Evolutionary conservation across 1,139 yeast species (phyloP), one percentile per base, ranked within the genome.

Genomic region (Torulaspora pretoriensis): DNA sequence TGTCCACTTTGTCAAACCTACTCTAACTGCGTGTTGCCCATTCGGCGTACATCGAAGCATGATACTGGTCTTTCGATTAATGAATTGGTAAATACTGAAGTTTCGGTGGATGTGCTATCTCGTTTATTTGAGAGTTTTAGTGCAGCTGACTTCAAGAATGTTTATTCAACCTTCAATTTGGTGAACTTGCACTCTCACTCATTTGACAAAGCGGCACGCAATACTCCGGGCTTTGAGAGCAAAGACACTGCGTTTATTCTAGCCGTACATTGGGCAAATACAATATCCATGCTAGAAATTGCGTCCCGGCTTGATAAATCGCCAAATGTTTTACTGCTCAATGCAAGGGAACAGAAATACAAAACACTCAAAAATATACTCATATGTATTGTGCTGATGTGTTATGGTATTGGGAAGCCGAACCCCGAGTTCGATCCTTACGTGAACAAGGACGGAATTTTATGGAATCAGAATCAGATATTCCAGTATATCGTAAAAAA

Each of bases 1-100:
- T 83, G 90, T 63, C 89, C 90, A 0, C 68, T 83, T 38, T 83
- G 90, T 60, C 80, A 78, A 52, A 74, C 78, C 2, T 68, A 69
- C 76, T 52, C 86, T 76, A 29, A 62, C 36, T 51, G 60, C 46
- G 54, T 62, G 14, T 37, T 61, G n/a, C 65, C 65, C 8, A 63
- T 59, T n/a, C 49, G 51, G 19, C 49, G 47, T 12, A 48, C 53
- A 8, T 42, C 53, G 2, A 48, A 39, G 23, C 31, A 42, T 2
- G 43, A 42, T 24, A 41, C 50, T 10, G 43, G 45, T 3, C 31
- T 53, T 8, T 32, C 47, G 3, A 19, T 54, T 10, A 45, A 51
- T 2, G 29, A 37, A 9, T 31, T 56, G 10, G 29, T 52, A 1
- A 46, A 45, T 23, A 37, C 41, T 4, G 48, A 42, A 22, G 34